Percentiles rank a stretch among this genome's conserved stretches.
Evolutionary conservation across 2,329 filamentous ascomycete species (phyloP).

Genomic region (Penicillium sp.): DNA sequence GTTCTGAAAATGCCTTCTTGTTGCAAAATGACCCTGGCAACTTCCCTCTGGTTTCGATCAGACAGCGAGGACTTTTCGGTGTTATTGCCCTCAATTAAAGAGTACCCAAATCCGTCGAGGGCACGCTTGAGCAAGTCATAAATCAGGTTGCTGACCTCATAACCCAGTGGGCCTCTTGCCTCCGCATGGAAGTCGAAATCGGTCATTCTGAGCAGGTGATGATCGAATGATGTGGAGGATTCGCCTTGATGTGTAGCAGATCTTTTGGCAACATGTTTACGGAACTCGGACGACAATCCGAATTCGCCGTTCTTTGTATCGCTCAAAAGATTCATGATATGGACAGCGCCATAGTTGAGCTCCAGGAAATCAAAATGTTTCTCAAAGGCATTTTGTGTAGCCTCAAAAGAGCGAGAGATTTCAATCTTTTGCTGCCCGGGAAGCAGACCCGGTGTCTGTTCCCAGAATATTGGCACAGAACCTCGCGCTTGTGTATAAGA

Average conservation of each 20-base stretch:
- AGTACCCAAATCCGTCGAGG: conserved; percentile 88
- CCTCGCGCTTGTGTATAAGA: conserved; percentile 92
- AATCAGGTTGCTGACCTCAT: conserved; percentile 86
- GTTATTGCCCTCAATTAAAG: conserved; percentile 66
- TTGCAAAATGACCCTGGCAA: conserved; percentile 68
- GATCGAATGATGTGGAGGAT: conserved; percentile 56
- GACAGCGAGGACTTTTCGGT: conserved; percentile 38
- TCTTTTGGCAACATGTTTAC: conserved; percentile 70
- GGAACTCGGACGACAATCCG: conserved; percentile 76
- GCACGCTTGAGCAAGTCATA: conserved; percentile 72
- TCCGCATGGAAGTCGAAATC: conserved; percentile 97
- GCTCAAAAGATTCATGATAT: conserved; percentile 92
- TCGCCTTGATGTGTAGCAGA: conserved; percentile 60
- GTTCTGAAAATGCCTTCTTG: conserved; percentile 95
- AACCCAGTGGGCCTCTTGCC: conserved; percentile 78
- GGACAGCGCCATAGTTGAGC: conserved; percentile 80
- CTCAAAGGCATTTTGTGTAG: conserved; percentile 90
- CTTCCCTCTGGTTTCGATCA: conserved; percentile 31
- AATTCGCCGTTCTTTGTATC: conserved; percentile 81
- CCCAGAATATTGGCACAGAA: conserved; percentile 95
- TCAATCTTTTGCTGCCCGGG: conserved; percentile 94
- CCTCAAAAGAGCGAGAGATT: conserved; percentile 81
- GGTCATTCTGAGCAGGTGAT: conserved; percentile 72
- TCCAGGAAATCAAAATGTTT: conserved; percentile 90
- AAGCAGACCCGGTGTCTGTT: conserved; percentile 81